Percentiles rank a stretch among this genome's conserved stretches.
These are phyloP conservation scores for Colletotrichum sojae DNA, from an alignment of 2,329 filamentous ascomycete species.

Conservation along the genomic window DNA sequence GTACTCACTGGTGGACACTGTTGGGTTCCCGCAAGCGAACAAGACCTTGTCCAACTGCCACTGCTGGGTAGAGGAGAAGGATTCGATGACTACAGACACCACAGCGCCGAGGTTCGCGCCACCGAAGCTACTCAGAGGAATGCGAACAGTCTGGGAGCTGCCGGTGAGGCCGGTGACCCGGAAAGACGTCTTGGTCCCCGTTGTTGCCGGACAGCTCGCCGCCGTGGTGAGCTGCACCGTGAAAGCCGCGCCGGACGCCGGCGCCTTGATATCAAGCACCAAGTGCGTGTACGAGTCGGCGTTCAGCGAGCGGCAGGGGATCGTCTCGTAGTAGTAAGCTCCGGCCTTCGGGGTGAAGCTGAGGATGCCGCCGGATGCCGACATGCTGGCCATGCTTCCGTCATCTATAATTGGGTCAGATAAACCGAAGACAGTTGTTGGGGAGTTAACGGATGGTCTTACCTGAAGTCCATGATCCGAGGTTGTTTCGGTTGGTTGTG, in stretches of 20 bases:
- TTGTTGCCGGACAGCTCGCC: slow-evolving; percentile 56
- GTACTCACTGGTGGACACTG: slow-evolving; percentile 40
- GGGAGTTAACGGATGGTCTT: slow-evolving; percentile 26
- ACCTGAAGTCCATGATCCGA: slow-evolving; percentile 55
- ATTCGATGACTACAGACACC: slow-evolving; percentile 61
- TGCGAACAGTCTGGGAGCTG: slow-evolving; percentile 62
- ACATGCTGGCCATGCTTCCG: slow-evolving; percentile 59
- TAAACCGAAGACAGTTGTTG: background rate
- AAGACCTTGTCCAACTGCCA: slow-evolving; percentile 64
- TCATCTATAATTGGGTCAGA: slow-evolving; percentile 57
- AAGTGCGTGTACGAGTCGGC: slow-evolving; percentile 64
- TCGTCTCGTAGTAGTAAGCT: slow-evolving; percentile 69
- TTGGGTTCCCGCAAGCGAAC: slow-evolving; percentile 55
- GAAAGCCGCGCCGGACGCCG: slow-evolving; percentile 43
- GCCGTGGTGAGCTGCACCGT: slow-evolving; percentile 56
- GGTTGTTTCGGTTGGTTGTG: slow-evolving; percentile 50
- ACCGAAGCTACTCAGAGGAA: slow-evolving; percentile 64
- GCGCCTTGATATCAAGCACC: slow-evolving; percentile 45
- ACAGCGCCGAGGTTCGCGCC: slow-evolving; percentile 65
- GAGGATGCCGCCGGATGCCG: slow-evolving; percentile 58
- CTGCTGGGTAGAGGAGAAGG: slow-evolving; percentile 44
- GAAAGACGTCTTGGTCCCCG: slow-evolving; percentile 60
- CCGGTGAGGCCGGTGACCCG: slow-evolving; percentile 64
- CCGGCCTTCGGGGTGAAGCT: slow-evolving; percentile 63
- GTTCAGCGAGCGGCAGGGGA: slow-evolving; percentile 61